Evolutionary conservation across 2,329 filamentous ascomycete species (phyloP), one percentile per base, ranked within the genome.

Genomic region (Nothophoma quercina): DNA sequence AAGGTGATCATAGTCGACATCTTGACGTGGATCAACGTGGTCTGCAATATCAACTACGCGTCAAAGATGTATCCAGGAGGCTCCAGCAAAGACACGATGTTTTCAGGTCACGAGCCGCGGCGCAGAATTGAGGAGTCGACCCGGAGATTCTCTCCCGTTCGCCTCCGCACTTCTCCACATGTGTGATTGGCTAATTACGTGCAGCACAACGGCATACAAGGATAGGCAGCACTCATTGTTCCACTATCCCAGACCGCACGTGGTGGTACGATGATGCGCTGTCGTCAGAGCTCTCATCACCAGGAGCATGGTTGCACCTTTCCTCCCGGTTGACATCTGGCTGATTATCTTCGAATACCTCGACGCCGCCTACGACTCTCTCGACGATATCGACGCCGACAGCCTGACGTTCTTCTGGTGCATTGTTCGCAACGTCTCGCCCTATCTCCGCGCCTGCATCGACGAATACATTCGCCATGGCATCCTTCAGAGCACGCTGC

Each of bases 1-100:
- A 78, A 78, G 22, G 75, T 78, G 49, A 76, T 75, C 67, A 77
- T 75, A 19, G 69, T 73, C 36, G 73, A 75, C 74, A 77, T 76
- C 8, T 49, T 58, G 57, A 46, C 48, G 56, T 22, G 38, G 47
- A 23, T 32, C 29, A 15, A 44, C 26, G 51, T 44, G n/a, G 57
- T 45, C 55, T 40, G 33, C 39, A 34, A 48, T 42, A 40, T 40
- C 44, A 39, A 16, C 43, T 39, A 48, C 50, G 38, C 43, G 50
- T 48, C n/a, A n/a, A 28, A 36, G 23, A 53, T 52, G 45, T 49
- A 54, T 38, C 28, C 45, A 38, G 28, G 36, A 56, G 48, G 50
- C 56, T 53, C 43, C 46, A 49, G 33, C 52, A 34, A 44, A 33
- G 55, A 59, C 58, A 58, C 47, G 59, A 28, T 50, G 58, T 60